Evolutionary conservation across 2,329 filamentous ascomycete species (phyloP).

Genomic region (Apiospora saccharicola): DNA sequence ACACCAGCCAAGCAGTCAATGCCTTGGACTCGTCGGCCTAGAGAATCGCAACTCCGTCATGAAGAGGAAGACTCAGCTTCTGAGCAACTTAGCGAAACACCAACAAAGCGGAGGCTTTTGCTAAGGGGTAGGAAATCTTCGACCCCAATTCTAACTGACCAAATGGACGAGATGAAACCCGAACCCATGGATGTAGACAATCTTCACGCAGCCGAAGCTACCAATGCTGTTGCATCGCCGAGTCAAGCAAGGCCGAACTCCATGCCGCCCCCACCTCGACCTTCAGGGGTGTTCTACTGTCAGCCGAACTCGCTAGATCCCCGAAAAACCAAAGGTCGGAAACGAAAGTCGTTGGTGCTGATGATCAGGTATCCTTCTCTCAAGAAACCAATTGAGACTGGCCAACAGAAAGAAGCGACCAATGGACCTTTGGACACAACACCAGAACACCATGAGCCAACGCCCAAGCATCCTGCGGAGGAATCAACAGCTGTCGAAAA

Average conservation of each 20-base stretch:
- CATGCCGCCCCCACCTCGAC: neutral
- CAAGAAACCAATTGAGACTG: conserved; percentile 32
- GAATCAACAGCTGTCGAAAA: neutral
- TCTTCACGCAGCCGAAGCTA: neutral
- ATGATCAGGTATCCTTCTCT: conserved; percentile 39
- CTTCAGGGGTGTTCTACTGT: conserved; percentile 31
- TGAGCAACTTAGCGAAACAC: conserved; percentile 6
- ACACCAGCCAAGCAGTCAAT: neutral
- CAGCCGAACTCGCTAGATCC: conserved; percentile 39
- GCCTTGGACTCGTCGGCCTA: neutral
- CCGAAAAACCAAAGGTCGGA: conserved; percentile 37
- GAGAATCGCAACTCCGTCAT: neutral
- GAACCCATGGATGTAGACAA: neutral
- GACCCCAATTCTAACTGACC: neutral
- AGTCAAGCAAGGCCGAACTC: neutral
- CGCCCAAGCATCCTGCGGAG: neutral
- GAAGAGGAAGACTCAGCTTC: neutral
- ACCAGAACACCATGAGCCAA: neutral
- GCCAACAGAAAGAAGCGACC: neutral
- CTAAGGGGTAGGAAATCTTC: neutral
- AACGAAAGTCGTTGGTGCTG: conserved; percentile 41
- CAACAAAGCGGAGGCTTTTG: conserved; percentile 7
- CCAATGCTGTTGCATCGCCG: neutral
- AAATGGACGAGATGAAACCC: neutral
- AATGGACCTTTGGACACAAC: neutral